phyloP scores from a whole-genome alignment of 2,329 filamentous ascomycete species.

The Fusarium aywerte region DNA sequence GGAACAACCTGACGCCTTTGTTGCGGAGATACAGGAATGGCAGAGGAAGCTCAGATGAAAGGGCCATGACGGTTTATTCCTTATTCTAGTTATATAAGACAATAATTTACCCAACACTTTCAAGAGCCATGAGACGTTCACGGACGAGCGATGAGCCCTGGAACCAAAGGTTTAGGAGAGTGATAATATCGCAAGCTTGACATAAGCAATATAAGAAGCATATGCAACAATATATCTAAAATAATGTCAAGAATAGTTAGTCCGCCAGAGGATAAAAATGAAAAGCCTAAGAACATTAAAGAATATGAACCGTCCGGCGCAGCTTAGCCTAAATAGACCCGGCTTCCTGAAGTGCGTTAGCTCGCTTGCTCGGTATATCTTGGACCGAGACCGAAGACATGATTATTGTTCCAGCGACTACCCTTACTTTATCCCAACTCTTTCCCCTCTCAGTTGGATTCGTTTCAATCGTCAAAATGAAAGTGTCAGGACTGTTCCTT shows the following conservation, averaged over 20 bases:
- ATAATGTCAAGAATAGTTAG: too few species aligned
- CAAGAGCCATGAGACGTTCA: too few species aligned
- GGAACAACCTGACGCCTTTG: background rate
- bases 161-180: too few species aligned
- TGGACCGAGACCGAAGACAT: background rate
- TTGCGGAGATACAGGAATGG: background rate
- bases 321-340: background rate
- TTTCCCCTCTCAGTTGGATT: background rate
- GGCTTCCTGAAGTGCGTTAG: background rate
- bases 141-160: too few species aligned
- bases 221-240: too few species aligned
- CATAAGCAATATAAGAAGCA: too few species aligned
- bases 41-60: background rate
- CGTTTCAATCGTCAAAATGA: background rate
- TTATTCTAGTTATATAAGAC: too few species aligned
- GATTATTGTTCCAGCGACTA: background rate
- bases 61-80: too few species aligned
- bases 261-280: too few species aligned
- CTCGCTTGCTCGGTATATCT: background rate
- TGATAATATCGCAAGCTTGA: too few species aligned
- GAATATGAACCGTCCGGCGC: too few species aligned
- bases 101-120: too few species aligned
- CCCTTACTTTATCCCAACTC: rapidly evolving
- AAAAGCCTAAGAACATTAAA: background rate
- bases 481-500: background rate